phyloP scores from a whole-genome alignment of 768 basidiomycete species.

The Mycena venus region DNA sequence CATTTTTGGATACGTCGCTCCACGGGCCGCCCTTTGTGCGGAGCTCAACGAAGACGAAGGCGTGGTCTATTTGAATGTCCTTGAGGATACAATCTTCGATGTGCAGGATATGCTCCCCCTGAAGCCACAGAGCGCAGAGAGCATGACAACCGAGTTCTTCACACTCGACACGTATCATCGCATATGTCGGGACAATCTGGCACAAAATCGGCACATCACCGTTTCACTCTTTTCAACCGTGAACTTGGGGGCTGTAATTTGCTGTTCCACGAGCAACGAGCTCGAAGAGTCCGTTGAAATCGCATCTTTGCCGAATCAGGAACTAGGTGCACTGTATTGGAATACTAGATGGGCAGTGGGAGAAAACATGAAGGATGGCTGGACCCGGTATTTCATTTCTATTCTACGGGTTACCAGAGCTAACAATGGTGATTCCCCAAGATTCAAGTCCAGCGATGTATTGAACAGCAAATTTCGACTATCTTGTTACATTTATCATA shows the following conservation, averaged over 20 bases:
- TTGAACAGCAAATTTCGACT: neutral
- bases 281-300: neutral
- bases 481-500: neutral
- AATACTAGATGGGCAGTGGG: neutral
- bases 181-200: neutral
- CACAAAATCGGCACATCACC: neutral
- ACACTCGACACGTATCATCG: neutral
- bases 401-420: too few relatives aligned
- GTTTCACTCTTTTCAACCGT: neutral
- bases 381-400: neutral
- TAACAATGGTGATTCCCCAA: neutral
- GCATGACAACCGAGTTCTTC: neutral
- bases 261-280: neutral
- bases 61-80: too few relatives aligned
- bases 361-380: too few relatives aligned
- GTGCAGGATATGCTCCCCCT: neutral
- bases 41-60: neutral
- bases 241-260: neutral
- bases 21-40: neutral
- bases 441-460: neutral
- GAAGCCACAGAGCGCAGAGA: neutral
- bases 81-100: neutral
- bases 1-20: conserved; percentile 3
- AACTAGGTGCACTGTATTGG: too few relatives aligned
- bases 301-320: neutral